Evolutionary conservation across 352 stramenopile genomes (phyloP).

Genomic region (Pythium volutum): DNA sequence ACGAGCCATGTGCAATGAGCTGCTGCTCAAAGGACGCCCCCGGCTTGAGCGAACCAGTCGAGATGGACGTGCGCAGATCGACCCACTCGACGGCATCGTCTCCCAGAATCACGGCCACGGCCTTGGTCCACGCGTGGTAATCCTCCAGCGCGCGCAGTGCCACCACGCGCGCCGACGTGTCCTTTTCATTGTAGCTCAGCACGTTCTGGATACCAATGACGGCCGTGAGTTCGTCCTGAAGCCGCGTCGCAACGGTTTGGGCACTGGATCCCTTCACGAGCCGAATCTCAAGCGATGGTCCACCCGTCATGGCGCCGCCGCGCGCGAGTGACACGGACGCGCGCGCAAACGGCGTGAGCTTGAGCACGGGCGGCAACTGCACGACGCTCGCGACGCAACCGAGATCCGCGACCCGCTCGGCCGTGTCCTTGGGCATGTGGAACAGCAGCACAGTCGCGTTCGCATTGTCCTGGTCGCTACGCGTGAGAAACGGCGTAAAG

Average conservation of each 20-base stretch:
- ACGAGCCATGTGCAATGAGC: not conserved
- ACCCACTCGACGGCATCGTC: conserved; percentile 62
- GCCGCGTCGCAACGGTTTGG: conserved; percentile 26
- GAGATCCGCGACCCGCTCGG: conserved; percentile 43
- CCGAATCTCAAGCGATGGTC: not conserved
- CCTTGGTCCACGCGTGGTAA: conserved; percentile 37
- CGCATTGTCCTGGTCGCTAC: conserved; percentile 42
- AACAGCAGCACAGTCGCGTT: conserved; percentile 54
- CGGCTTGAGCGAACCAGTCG: conserved; percentile 22
- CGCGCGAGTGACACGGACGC: not conserved
- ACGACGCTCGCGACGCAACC: conserved; percentile 41
- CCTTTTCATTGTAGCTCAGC: conserved; percentile 27
- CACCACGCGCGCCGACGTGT: conserved; percentile 11
- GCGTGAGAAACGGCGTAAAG: conserved; percentile 68
- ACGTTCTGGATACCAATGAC: conserved; percentile 61
- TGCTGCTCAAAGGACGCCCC: conserved; percentile 3
- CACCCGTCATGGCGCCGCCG: conserved; percentile 19
- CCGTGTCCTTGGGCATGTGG: conserved; percentile 42
- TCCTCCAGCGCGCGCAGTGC: conserved; percentile 36
- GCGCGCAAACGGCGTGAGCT: conserved; percentile 60
- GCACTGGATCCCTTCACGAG: conserved; percentile 32
- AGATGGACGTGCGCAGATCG: conserved; percentile 41
- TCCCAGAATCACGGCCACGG: conserved; percentile 45
- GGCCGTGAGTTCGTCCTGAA: conserved; percentile 37
- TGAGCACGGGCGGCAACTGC: conserved; percentile 41